Evolutionary conservation across 371 early-diverging fungal genomes (phyloP), one percentile per base, ranked within the genome.

Genomic region (Haplosporangium sp.): DNA sequence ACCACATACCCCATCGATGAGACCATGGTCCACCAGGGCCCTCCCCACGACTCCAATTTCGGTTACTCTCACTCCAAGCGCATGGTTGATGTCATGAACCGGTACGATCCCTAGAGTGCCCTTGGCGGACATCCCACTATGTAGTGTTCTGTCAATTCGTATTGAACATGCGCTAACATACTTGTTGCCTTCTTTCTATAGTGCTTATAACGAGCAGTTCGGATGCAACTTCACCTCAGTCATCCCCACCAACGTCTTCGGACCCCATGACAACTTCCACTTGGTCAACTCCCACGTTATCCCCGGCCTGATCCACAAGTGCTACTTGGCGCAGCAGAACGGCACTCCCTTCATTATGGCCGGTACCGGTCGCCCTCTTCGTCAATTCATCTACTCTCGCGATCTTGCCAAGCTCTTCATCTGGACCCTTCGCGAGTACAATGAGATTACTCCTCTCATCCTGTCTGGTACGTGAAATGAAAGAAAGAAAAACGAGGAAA

Each of bases 1-100:
- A 93, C 94, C 29, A 84, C 88, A 13, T 95, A 95, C 77, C 95
- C 95, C 65, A 93, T 95, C 75, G 92, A 93, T 72, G 95, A 95
- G 83, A 91, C 90, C 56, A 95, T 94, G 94, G 88, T 95, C 55
- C 95, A 95, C 82, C 86, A 87, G 57, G 95, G 95, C 42, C 94
- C 94, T 62, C 95, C 95, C 53, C 95, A 95, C 63, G 88, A 89
- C 6, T 91, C 92, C 47, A 95, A 95, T 86, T 94, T 89, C 83
- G 95, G 94, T n/a, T 95, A 95, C 82, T 94, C 95, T 59, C 86
- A 93, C 64, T 92, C 91, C 65, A 95, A 95, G 85, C 86, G 95
- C 61, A 92, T 95, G 92, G 91, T 95, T 63, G 95, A 95, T 84
- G 90, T 93, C 57, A 88, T 91, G 79, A 95, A 95, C 86, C 86